A percentile compares a stretch with the other conserved stretches of the same genome.
phyloP scores from a whole-genome alignment of 306 rosid genomes.

The Mimosa pudica region DNA sequence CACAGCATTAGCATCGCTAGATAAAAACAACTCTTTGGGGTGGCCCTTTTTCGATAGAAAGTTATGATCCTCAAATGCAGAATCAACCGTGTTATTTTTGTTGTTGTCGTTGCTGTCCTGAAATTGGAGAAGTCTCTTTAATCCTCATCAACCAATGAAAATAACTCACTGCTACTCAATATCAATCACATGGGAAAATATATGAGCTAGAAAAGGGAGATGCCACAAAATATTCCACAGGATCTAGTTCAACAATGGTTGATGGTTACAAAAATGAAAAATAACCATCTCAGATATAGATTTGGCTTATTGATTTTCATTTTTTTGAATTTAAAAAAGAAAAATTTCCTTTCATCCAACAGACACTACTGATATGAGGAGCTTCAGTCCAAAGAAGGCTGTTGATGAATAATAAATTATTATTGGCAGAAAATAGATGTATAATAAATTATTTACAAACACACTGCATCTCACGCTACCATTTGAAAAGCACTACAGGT shows the following conservation, averaged over 20 bases:
- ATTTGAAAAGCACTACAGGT: conserved; percentile 21
- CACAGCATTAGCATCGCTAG: conserved; percentile 95
- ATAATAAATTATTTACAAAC: neutral
- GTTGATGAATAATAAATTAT: conserved; percentile 1
- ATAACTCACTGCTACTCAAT: conserved; percentile 21
- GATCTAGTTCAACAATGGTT: neutral
- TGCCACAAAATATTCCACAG: neutral
- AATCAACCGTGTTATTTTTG: conserved; percentile 63
- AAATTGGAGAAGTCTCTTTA: conserved; percentile 38
- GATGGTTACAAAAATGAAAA: neutral
- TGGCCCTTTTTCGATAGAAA: conserved; percentile 72
- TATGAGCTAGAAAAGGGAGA: conserved; percentile 3
- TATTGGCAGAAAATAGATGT: neutral
- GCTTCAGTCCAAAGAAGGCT: conserved; percentile 14
- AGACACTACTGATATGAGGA: conserved; percentile 6
- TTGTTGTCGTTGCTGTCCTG: conserved; percentile 72
- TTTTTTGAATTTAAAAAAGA: conserved; percentile 8
- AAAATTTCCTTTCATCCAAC: neutral
- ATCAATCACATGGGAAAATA: conserved; percentile 25
- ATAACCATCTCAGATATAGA: neutral
- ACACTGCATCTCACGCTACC: conserved; percentile 5
- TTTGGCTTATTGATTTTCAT: conserved; percentile 4
- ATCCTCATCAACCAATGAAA: conserved; percentile 31
- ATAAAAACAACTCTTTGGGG: conserved; percentile 89
- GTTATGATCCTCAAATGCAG: conserved; percentile 83